Evolutionary conservation across 2,329 filamentous ascomycete species (phyloP), one percentile per base, ranked within the genome.

Genomic region (Neofusicoccum laricinum): DNA sequence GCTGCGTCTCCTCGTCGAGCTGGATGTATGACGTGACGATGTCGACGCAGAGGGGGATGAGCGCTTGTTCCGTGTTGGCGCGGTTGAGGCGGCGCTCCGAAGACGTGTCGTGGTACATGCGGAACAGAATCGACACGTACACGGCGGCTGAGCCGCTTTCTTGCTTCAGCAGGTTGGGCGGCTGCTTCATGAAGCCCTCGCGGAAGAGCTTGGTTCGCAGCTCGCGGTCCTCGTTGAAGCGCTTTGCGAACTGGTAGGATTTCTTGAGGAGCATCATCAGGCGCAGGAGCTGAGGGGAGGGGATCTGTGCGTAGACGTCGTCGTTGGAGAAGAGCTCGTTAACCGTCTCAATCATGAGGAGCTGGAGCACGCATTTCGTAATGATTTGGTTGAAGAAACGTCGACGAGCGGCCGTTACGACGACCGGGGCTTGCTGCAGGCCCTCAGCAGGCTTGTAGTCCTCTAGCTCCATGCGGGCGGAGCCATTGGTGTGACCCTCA

Each of bases 321-420:
- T 98, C 93, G 77, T 98, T 99, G 70, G 93, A 96, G 81, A 99
- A 99, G 55, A 99, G 87, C 77, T 99, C 96, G 72, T 96, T 96
- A 46, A 99, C 96, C 0, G 96, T 99, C 77, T 99, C 96, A 71
- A 99, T 99, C 93, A 99, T 99, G 68, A 99, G 87, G 2, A 99
- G 86, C 77, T 99, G 96, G 8, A 99, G 83, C 3, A 99, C 96
- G 75, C 95, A 99, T 69, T 96, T 94, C 14, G 94, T 97, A 77
- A 99, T 99, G 77, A 99, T 99, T 70, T 94, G 91, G 80, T 99
- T 99, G 84, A 99, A 99, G 82, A 97, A 97, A 61, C 93, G 90
- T 40, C 95, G 88, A 30, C 95, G 90, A 0, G 95, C 93, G 2
- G 93, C 92, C 1, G 95, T 98, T 4, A 99, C 94, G 0, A 96